Evolutionary conservation across 2,329 filamentous ascomycete species (phyloP), one percentile per base, ranked within the genome.

Genomic region (Cadophora sp.): DNA sequence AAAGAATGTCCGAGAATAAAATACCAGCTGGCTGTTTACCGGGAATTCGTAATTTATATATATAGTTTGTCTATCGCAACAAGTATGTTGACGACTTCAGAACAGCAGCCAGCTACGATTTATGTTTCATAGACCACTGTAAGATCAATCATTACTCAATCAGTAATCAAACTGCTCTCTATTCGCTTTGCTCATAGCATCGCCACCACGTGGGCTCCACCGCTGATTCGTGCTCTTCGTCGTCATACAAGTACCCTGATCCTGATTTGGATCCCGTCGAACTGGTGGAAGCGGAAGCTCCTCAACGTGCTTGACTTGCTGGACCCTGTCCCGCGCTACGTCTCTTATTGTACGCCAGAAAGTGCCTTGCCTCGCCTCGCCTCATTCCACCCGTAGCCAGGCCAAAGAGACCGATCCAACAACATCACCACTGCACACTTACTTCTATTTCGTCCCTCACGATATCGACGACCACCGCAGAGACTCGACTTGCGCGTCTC

Each of bases 401-500:
- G n/a, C 26, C 27, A 31, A 11, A 16, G 12, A 43, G 40, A 43
- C 31, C 12, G 55, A 24, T 22, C n/a, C 53, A 56, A 34, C 55
- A 34, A n/a, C 26, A n/a, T 26, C 51, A 29, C 51, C 26, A 22
- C 43, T 48, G 43, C 43, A 48, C 19, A 48, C 43, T 14, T 43
- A 71, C 64, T 66, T 62, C 59, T 58, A 37, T 22, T 19, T 22
- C 27, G 50, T 26, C 62, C 64, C 9, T 34, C 66, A 60, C 74
- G 72, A 75, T 73, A 74, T 72, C 73, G 64, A 68, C 71, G 43
- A 73, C 72, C 59, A 70, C 48, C 24, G n/a, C 50, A 43, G 34
- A 66, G 50, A 66, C 34, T 62, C 37, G 29, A 59, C 40, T 48
- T 51, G 64, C 29, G 56, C 62, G 27, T 43, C 34, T 31, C 26